Evolutionary conservation across 805 yeast genomes (phyloP).

Genomic region (Torulaspora microellipsoides): DNA sequence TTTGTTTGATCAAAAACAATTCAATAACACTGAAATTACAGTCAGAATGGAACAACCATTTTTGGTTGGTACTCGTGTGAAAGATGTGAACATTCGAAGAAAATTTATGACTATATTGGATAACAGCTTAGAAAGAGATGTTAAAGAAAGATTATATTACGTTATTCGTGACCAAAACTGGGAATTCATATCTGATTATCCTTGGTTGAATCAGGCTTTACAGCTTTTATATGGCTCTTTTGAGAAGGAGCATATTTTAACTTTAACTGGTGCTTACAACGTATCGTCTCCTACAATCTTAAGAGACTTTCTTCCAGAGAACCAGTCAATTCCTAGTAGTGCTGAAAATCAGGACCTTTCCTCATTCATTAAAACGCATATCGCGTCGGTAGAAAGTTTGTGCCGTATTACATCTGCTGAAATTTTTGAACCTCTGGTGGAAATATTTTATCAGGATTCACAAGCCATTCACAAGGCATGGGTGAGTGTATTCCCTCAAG

Average conservation of each 20-base stretch:
- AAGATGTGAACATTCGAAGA: constrained; percentile 68
- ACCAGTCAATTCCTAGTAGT: constrained; percentile 11
- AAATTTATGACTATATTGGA: constrained; percentile 76
- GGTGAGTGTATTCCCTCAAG: constrained; percentile 78
- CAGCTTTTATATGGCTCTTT: constrained; percentile 81
- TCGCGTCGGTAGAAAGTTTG: constrained; percentile 24
- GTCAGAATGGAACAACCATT: constrained; percentile 96
- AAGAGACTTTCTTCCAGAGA: constrained; percentile 14
- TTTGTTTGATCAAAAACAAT: constrained; percentile 73
- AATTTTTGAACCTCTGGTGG: constrained; percentile 66
- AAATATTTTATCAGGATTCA: constrained; percentile 76
- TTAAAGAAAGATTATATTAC: constrained; percentile 75
- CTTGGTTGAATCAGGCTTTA: constrained; percentile 92
- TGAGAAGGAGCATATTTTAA: constrained; percentile 45
- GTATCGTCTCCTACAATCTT: constrained; percentile 41
- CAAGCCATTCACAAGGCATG: constrained; percentile 78
- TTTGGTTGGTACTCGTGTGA: constrained; percentile 83
- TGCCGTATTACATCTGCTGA: constrained; percentile 49
- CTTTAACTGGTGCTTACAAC: constrained; percentile 46
- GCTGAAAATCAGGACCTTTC: constrained; percentile 24
- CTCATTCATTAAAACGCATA: constrained; percentile 35
- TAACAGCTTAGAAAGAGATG: constrained; percentile 70
- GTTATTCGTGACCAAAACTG: constrained; percentile 94
- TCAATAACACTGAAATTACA: constrained; percentile 81
- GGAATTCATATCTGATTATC: constrained; percentile 90